phyloP scores from a whole-genome alignment of 73 alveolate genomes.

The Paramecium sexaurelia region DNA sequence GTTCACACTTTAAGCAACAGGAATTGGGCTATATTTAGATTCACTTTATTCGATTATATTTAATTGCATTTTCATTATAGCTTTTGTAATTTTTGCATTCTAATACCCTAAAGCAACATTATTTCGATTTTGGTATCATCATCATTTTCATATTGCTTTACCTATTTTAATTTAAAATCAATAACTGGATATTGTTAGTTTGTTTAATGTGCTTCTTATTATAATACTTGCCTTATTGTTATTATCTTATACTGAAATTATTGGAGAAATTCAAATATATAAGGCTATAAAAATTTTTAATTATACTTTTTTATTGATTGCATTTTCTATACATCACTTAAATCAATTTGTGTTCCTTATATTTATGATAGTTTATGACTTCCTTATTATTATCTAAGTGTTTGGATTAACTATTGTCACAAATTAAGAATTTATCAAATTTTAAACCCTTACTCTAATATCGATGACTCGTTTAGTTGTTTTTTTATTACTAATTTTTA shows the following conservation, averaged over 20 bases:
- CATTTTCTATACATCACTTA: not conserved
- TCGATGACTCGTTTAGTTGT: not conserved
- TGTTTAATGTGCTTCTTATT: not conserved
- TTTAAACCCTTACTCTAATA: not conserved
- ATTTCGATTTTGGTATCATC: constrained; percentile 26
- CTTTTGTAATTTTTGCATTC: not conserved
- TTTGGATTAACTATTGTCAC: not conserved
- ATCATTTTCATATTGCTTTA: not conserved
- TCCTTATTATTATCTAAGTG: not conserved
- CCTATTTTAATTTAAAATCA: not conserved
- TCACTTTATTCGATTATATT: not conserved
- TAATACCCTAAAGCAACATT: not conserved
- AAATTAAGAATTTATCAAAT: not conserved
- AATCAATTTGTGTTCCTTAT: not conserved
- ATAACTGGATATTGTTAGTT: not conserved
- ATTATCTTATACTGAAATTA: not conserved
- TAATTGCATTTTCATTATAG: not conserved
- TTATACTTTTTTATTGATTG: not conserved
- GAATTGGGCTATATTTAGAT: not conserved
- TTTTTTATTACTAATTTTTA: not conserved
- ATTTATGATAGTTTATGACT: not conserved
- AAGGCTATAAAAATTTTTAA: not conserved
- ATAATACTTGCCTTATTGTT: not conserved
- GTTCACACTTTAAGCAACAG: not conserved
- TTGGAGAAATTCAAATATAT: constrained; percentile 5